Percentiles rank a stretch among this genome's conserved stretches.
These are phyloP conservation scores for Antrodiella citrinella DNA, from an alignment of 768 basidiomycete genomes.

Conservation along the genomic window DNA sequence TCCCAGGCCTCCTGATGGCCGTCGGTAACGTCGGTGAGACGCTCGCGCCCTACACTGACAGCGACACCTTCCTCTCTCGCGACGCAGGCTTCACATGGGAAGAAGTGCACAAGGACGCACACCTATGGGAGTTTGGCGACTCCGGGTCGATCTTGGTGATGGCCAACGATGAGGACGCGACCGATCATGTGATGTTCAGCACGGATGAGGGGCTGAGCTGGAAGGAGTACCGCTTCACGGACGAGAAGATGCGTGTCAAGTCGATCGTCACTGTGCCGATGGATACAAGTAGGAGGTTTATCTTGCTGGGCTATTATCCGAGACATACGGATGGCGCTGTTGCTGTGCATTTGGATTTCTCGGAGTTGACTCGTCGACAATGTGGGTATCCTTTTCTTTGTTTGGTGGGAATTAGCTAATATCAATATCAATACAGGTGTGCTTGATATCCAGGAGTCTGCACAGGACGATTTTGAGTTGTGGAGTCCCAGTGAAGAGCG, in stretches of 20 bases:
- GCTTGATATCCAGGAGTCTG: constrained; percentile 61
- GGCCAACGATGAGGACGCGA: constrained; percentile 92
- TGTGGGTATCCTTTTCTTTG: constrained; percentile 62
- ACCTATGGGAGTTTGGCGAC: constrained; percentile 97
- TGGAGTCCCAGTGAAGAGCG: constrained; percentile 94
- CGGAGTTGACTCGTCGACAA: constrained; percentile 59
- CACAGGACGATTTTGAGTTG: constrained; percentile 88
- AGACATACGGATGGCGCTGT: constrained; percentile 38
- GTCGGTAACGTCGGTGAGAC: constrained; percentile 92
- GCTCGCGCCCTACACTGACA: constrained; percentile 73
- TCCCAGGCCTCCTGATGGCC: constrained; percentile 90
- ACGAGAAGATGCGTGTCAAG: constrained; percentile 64
- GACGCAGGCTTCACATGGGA: constrained; percentile 98
- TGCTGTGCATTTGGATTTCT: constrained; percentile 86
- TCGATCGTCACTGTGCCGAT: constrained; percentile 81
- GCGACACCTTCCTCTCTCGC: constrained; percentile 93
- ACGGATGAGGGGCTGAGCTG: constrained; percentile 84
- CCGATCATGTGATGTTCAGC: constrained; percentile 82
- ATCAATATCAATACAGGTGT: constrained; percentile 40
- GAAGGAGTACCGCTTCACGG: constrained; percentile 79
- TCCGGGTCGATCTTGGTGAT: constrained; percentile 91
- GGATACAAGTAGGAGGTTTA: constrained; percentile 88
- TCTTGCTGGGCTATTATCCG: constrained; percentile 65
- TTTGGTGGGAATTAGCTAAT: not conserved
- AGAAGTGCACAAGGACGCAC: constrained; percentile 96